Evolutionary conservation across 768 basidiomycete species (phyloP), one percentile per base, ranked within the genome.

Genomic region (Amylocystis lapponica): DNA sequence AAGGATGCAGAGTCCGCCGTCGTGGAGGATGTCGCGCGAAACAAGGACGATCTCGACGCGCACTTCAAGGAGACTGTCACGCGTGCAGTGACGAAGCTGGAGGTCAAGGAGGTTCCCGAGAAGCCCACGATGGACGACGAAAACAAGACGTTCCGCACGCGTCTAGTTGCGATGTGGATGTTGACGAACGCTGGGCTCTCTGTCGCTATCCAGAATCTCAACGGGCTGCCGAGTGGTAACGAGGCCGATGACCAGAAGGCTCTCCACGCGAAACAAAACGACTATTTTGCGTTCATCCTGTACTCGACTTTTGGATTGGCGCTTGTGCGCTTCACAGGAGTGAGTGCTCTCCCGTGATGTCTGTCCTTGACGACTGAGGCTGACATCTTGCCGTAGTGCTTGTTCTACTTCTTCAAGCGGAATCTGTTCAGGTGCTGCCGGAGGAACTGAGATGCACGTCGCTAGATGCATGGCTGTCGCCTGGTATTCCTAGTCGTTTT

Each of bases 81-180:
- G 2, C 85, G 91, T 31, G 91, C 90, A 1, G 75, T 93, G 46
- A 85, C 86, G 33, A 86, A 87, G 62, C 52, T 84, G 43, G 70
- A 78, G 12, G 69, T 69, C 29, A 79, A 80, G 49, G 86, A 90
- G 43, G 78, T 56, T 0, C 40, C 72, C 2, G 87, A 90, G 63
- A 86, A 84, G 59, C 90, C 90, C 4, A 91, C 79, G 1, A 71
- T 84, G 74, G 90, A 94, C 59, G 90, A 94, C 57, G 72, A 83
- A 64, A 93, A 93, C 69, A 86, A 82, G 67, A 93, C 91, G 11
- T 94, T 94, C 84, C 80, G 90, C 45, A 93, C 91, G 2, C 83
- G 90, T 37, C 72, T 93, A 19, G 88, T 92, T 32, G 78, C 83
- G 11, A 69, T 75, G 41, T 91, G 90, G 90, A 85, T 91, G 78